These are phyloP conservation scores for grape (Vitis vinifera) DNA, from an alignment of 164 flowering plant species.

Conservation along the genomic window ASM3070453v1 NC_081818.1:30207001-30207500, in stretches of 20 bases:
- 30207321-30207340: conserved; percentile 89
- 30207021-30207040: conserved; percentile 23
- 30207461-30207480: conserved; percentile 22
- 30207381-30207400: conserved; percentile 4
- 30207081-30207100: conserved; percentile 26
- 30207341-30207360: conserved; percentile 97
- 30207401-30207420: conserved; percentile 8
- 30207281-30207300: conserved; percentile 82
- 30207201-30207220: conserved; percentile 78
- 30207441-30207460: conserved; percentile 9
- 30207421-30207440: neutral
- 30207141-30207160: conserved; percentile 49
- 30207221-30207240: conserved; percentile 70
- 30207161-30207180: conserved; percentile 69
- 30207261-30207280: conserved; percentile 73
- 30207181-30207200: conserved; percentile 75
- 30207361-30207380: conserved; percentile 40
- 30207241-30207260: conserved; percentile 83
- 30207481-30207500: too few species aligned
- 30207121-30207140: conserved; percentile 30
- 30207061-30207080: conserved; percentile 27
- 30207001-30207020: conserved; percentile 34
- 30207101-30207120: conserved; percentile 14
- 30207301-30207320: conserved; percentile 86
- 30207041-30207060: conserved; percentile 26